Evolutionary conservation across 2,329 filamentous ascomycete species (phyloP), one percentile per base, ranked within the genome.

Genomic region (Albifimbria verrucaria): DNA sequence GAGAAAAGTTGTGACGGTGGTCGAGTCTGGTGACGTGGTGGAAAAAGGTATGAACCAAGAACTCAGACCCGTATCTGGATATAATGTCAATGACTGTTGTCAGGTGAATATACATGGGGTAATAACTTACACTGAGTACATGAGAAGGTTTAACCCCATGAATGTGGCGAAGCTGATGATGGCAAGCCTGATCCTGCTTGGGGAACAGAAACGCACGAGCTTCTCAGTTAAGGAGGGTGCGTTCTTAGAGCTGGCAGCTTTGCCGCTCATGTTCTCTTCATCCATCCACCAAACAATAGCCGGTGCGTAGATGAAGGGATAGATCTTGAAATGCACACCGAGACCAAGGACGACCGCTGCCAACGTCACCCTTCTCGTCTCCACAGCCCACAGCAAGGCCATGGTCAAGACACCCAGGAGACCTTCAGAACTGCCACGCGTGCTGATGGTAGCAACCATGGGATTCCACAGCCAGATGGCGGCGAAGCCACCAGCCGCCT

Each of bases 391-490:
- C 11, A 99, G 72, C 32, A 97, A 70, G 1, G 84, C 88, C 56
- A 91, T 85, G 6, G 96, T 90, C 67, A 97, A 79, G 1, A 93
- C 90, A 17, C 90, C 92, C 7, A 99, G 72, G 12, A 99, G 68
- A 0, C 94, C 94, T 72, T 99, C 94, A 0, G 92, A 94, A 72
- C 92, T 97, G 15, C 94, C 94, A 48, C 94, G 79, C 12, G 94
- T 97, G 71, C 91, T 96, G 64, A 99, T 99, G 36, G 92, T 91
- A 0, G 94, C 94, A 10, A 97, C 94, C 92, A 99, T 97, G 0
- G 94, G 94, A 65, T 99, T 99, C 66, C 97, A 80, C 55, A 97
- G 75, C 94, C 94, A 99, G 39, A 97, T 88, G 59, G 87, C 85
- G 1, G 92, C 88, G 63, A 90, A 97, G 55, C 82, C 85, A 56